Evolutionary conservation across 1,139 yeast genomes (phyloP).

Genomic region (Nakaseomyces nivariensis): DNA sequence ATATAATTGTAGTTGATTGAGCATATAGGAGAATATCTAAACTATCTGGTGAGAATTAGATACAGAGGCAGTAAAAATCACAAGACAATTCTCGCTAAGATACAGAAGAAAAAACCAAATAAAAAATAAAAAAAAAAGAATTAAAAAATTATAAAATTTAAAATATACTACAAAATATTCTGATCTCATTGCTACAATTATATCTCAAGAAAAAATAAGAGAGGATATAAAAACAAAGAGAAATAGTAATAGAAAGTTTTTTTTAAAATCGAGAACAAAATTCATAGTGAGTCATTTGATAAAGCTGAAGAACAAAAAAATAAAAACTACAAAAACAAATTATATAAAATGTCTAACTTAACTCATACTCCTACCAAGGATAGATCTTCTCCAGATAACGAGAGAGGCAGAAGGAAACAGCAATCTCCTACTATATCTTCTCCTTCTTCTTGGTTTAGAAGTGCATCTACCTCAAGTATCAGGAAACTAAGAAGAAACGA

Average conservation of each 20-base stretch:
- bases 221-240: too few relatives aligned
- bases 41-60: too few relatives aligned
- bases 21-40: too few relatives aligned
- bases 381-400: constrained; percentile 5
- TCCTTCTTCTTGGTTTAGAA: constrained; percentile 15
- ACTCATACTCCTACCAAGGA: constrained; percentile 3
- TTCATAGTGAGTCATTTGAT: background rate
- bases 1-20: too few relatives aligned
- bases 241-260: background rate
- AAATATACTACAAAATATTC: too few relatives aligned
- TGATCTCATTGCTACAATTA: too few relatives aligned
- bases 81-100: too few relatives aligned
- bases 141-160: too few relatives aligned
- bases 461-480: constrained; percentile 16
- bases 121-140: too few relatives aligned
- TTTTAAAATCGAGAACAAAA: background rate
- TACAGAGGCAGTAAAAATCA: too few relatives aligned
- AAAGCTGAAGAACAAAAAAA: background rate
- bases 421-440: constrained; percentile 3
- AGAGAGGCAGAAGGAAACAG: constrained; percentile 3
- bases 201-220: too few relatives aligned
- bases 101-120: too few relatives aligned
- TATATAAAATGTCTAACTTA: constrained; percentile 1
- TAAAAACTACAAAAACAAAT: background rate
- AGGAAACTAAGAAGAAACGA: constrained; percentile 8